Base-by-base conservation (phyloP, 345 rosid genomes). In the Euphorbia tirucalli region DNA sequence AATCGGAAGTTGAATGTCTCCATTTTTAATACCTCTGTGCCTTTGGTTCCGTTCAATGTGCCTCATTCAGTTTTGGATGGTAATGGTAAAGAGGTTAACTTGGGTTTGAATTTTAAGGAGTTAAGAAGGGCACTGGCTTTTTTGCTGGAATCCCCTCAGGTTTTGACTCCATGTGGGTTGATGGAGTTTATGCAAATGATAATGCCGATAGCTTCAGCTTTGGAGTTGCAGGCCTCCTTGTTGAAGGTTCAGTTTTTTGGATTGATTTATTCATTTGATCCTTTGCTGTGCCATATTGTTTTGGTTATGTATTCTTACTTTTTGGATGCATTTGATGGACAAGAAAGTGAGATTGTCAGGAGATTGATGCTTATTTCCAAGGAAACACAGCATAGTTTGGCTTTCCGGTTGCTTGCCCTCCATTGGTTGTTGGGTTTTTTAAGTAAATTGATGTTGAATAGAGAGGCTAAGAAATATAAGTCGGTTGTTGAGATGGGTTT, bases 211-310 rank as follows among this genome's bases (percentile, higher is more conserved):
- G 96, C 90, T 0, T 77, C 79, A 10, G 88, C 88, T 43, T 75
- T 95, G 85, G 98, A 89, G 71, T 85, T 95, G 83, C 97, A 89
- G 81, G 84, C 91, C 0, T 95, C 99, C 10, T 89, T 92, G 96
- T 66, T 95, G 83, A 95, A 85, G 81, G 96, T 95, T 58, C 97
- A 95, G 83, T 90, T 95, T 75, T 87, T 88, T 59, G 88, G 93
- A 69, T 85, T 92, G 96, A 84, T 95, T 71, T 87, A 87, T 85
- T 89, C 96, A 0, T 90, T 85, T 81, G 86, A 92, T 87, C 97
- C 96, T 3, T 48, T 90, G 77, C 74, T 90, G 30, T 86, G 90
- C 75, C 99, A 90, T 84, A 82, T 80, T 71, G 92, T 90, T 67
- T 78, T 95, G 70, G 75, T 78, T 65, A 79, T 95, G 89, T 89